Percentiles rank a stretch among this genome's conserved stretches.
Conservation (phyloP, 441 rosid genomes). For the Mallotus japonicus region DNA sequence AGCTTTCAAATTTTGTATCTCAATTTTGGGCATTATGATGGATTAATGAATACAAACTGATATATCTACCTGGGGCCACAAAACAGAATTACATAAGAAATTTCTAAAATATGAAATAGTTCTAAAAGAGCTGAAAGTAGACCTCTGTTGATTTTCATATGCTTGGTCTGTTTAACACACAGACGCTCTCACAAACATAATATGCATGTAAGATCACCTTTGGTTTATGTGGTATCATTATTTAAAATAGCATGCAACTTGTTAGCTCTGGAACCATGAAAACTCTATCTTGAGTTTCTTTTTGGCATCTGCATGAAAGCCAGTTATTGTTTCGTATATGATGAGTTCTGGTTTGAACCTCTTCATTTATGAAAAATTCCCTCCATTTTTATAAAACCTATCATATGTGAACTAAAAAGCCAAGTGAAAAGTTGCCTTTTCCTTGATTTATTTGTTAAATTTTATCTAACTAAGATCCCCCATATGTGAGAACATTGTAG, state of each 20-base stretch:
- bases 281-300: background rate
- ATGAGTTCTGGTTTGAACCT: background rate
- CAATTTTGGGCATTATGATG: background rate
- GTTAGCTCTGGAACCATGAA: background rate
- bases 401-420: too few species aligned
- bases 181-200: too few species aligned
- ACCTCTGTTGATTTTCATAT: too few species aligned
- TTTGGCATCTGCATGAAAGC: background rate
- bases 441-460: background rate
- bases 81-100: too few species aligned
- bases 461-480: background rate
- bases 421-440: too few species aligned
- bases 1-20: background rate
- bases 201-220: too few species aligned
- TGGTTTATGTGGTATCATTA: too few species aligned
- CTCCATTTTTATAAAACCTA: too few species aligned
- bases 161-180: too few species aligned
- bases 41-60: background rate
- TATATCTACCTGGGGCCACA: background rate
- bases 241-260: too few species aligned
- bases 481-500: background rate
- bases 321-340: background rate
- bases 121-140: too few species aligned
- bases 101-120: too few species aligned
- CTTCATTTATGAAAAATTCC: background rate